These are phyloP conservation scores for Saprolegnia parasitica DNA, from an alignment of 352 stramenopile species.

Conservation along the genomic window DNA sequence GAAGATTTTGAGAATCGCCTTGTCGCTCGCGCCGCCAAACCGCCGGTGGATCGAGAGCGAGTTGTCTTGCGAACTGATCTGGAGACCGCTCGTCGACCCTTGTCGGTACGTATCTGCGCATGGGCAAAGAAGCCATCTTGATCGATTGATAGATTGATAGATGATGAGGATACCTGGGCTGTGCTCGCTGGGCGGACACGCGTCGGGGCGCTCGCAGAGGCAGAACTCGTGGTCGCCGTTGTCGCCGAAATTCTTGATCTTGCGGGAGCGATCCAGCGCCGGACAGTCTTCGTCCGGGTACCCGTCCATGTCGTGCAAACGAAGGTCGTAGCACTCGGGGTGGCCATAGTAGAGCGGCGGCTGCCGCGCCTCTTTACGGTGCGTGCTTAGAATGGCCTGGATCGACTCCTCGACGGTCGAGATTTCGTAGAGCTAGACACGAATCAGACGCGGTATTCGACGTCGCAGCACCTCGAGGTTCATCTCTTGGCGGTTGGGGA, in stretches of 20 bases:
- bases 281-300: constrained; percentile 85
- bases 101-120: not conserved
- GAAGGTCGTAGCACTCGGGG: constrained; percentile 81
- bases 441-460: not conserved
- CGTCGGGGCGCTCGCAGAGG: constrained; percentile 78
- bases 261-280: constrained; percentile 74
- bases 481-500: constrained; percentile 79
- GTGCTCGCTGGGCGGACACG: constrained; percentile 67
- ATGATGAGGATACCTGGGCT: not conserved
- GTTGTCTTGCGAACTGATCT: not conserved
- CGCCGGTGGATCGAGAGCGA: not conserved
- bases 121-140: no score
- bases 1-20: constrained; percentile 85
- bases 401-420: constrained; percentile 86
- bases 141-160: no score
- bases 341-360: constrained; percentile 80
- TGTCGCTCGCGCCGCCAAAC: constrained; percentile 44
- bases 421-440: constrained; percentile 69
- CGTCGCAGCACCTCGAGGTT: constrained; percentile 82
- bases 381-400: constrained; percentile 68
- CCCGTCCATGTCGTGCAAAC: constrained; percentile 76
- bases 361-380: constrained; percentile 58
- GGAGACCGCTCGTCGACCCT: not conserved
- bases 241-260: constrained; percentile 90
- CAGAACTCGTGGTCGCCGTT: constrained; percentile 83